Evolutionary conservation across 148 eudicot species (phyloP), one percentile per base, ranked within the genome.

Genomic region (Suaeda aralocaspica): DNA sequence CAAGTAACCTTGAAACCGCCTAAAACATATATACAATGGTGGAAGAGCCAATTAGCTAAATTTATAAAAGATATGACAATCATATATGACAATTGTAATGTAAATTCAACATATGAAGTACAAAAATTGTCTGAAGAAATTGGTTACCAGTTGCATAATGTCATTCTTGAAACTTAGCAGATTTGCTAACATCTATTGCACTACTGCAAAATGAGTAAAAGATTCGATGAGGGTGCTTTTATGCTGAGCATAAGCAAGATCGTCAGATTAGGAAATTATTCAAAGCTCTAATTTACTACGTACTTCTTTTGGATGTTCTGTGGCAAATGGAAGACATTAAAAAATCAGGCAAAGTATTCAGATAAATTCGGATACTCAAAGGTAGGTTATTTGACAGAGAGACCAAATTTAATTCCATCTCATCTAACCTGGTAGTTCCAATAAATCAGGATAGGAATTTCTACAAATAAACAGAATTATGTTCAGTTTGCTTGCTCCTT

Each of bases 81-180:
- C 6, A 9, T 22, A 19, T 45, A 21, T 13, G 25, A 15, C 49
- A 26, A 59, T 6, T 55, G 6, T 16, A 42, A 42, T 49, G 25
- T 9, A 41, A 21, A 45, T 57, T 58, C 24, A 60, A 49, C 55
- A 65, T 51, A n/a, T n/a, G 55, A 70, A 57, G 63, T 80, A 94
- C 99, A 57, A 94, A 85, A 45, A 80, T 94, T 94, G 82, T 94
- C 97, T 6, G 99, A 94, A 59, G 99, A 87, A 63, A 94, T 86
- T 16, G 90, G 67, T 79, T n/a, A n/a, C n/a, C n/a, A 9, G 59
- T 25, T 25, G 22, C n/a, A 25, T 21, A 51, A 41, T 25, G 22
- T 15, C 36, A 58, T 46, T 30, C 14, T 1, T 31, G 41, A 48
- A 66, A 60, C n/a, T 30, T 13, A 2, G 46, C 25, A 31, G 9